phyloP scores from a whole-genome alignment of 192 early-diverging fungal genomes.

The Funneliformis geosporum region DNA sequence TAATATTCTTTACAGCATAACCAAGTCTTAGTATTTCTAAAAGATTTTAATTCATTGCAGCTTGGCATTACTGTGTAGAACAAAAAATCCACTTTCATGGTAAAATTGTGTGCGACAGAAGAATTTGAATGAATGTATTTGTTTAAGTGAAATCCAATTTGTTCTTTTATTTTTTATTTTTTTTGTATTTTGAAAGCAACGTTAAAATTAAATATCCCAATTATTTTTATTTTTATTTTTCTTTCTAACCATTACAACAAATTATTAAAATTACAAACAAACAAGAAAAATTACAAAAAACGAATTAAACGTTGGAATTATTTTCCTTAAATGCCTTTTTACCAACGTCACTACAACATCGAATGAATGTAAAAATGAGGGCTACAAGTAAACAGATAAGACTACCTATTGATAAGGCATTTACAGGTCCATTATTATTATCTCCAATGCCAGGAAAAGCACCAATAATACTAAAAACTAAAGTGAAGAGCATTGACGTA shows the following conservation, averaged over 20 bases:
- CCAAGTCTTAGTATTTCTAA: too few species aligned
- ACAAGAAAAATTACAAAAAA: not conserved
- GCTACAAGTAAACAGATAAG: slow-evolving; percentile 1
- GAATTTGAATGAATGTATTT: too few species aligned
- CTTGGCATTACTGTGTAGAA: too few species aligned
- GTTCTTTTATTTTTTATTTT: not conserved
- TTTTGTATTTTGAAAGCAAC: not conserved
- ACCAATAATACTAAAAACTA: slow-evolving; percentile 19
- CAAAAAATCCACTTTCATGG: too few species aligned
- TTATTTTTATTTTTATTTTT: not conserved
- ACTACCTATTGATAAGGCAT: not conserved
- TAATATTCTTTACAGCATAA: too few species aligned
- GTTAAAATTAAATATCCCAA: not conserved
- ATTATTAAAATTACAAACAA: not conserved
- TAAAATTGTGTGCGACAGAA: too few species aligned
- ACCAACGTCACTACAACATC: not conserved
- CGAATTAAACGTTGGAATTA: too few species aligned
- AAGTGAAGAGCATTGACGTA: slow-evolving; percentile 17
- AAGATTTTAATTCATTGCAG: too few species aligned
- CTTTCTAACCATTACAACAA: not conserved
- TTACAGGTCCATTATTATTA: slow-evolving; percentile 16
- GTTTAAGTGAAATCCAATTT: too few species aligned
- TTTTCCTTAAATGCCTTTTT: not conserved
- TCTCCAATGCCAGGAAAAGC: slow-evolving; percentile 25
- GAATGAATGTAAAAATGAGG: not conserved